Evolutionary conservation across 1,284 basidiomycete species (phyloP).

Genomic region (Pseudozyma tsukubaensis): DNA sequence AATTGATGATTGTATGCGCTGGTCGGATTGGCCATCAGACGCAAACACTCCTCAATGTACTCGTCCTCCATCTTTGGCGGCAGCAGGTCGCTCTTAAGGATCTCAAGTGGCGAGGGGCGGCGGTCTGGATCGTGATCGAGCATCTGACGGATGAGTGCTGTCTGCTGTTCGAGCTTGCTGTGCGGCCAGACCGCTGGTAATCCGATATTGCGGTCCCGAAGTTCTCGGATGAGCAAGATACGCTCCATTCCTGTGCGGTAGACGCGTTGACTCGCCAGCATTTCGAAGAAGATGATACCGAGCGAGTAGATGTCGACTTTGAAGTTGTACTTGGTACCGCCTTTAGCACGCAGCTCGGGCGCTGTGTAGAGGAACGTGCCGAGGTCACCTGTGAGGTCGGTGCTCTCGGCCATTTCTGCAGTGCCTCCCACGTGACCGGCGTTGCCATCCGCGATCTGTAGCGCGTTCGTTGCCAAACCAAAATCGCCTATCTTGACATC

Average conservation of each 20-base stretch:
- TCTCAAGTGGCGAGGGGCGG: conserved; percentile 84
- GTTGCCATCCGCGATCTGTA: conserved; percentile 58
- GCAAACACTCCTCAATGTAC: conserved; percentile 82
- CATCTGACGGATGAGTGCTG: conserved; percentile 80
- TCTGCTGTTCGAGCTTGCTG: conserved; percentile 72
- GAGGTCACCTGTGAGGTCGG: conserved; percentile 74
- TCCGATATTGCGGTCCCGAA: conserved; percentile 78
- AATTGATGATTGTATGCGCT: conserved; percentile 60
- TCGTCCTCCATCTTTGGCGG: conserved; percentile 83
- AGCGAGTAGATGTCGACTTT: conserved; percentile 97
- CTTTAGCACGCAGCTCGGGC: conserved; percentile 72
- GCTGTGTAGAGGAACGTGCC: conserved; percentile 94
- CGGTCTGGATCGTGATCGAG: conserved; percentile 85
- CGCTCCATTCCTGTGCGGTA: conserved; percentile 91
- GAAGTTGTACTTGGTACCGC: conserved; percentile 75
- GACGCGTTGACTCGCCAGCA: conserved; percentile 77
- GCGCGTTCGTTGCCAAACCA: conserved; percentile 75
- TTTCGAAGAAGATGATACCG: conserved; percentile 95
- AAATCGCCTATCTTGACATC: conserved; percentile 97
- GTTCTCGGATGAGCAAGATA: conserved; percentile 81
- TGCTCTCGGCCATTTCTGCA: conserved; percentile 74
- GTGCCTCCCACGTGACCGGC: conserved; percentile 73
- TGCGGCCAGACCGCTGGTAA: conserved; percentile 81
- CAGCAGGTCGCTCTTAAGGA: conserved; percentile 82
- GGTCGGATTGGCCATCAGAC: conserved; percentile 76